phyloP scores from a whole-genome alignment of 306 rosid species.

The Dalbergia cochinchinensis region DNA sequence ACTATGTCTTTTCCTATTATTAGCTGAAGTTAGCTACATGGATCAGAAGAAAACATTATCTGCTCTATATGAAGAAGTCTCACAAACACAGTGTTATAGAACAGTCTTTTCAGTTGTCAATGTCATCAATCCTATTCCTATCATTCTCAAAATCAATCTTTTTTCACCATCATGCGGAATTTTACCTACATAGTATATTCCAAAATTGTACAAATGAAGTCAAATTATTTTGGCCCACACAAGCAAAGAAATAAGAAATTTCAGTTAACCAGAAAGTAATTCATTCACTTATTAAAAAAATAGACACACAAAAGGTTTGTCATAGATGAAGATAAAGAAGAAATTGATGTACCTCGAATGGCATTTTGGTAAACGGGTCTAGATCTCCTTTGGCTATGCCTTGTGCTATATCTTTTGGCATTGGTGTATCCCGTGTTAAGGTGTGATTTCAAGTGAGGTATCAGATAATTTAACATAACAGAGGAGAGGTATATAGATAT shows the following conservation, averaged over 20 bases:
- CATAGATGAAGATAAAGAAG: slow-evolving; percentile 20
- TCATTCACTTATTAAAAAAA: slow-evolving; percentile 26
- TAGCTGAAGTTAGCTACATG: too few species aligned
- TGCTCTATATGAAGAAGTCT: slow-evolving; percentile 28
- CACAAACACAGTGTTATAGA: slow-evolving; percentile 33
- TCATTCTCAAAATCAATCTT: slow-evolving; percentile 30
- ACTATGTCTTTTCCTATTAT: too few species aligned
- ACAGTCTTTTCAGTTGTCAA: neutral
- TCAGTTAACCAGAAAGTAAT: slow-evolving; percentile 21
- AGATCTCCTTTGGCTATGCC: slow-evolving; percentile 90
- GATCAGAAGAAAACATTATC: neutral
- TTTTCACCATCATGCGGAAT: slow-evolving; percentile 1
- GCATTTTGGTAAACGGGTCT: slow-evolving; percentile 87
- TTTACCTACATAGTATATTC: neutral
- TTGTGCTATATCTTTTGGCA: slow-evolving; percentile 76
- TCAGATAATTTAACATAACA: slow-evolving; percentile 40
- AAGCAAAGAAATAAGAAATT: slow-evolving; percentile 2
- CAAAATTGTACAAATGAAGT: slow-evolving; percentile 30
- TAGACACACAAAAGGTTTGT: neutral
- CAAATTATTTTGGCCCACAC: slow-evolving; percentile 13
- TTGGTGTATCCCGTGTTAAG: slow-evolving; percentile 74
- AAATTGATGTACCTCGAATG: slow-evolving; percentile 69
- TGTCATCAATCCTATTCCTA: slow-evolving; percentile 20
- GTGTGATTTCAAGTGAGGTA: slow-evolving; percentile 43
- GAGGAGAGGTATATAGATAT: slow-evolving; percentile 23